A percentile compares a stretch with the other conserved stretches of the same genome.
These are phyloP conservation scores for Aspergillus campestris DNA, from an alignment of 495 filamentous ascomycete genomes.

Conservation along the genomic window DNA sequence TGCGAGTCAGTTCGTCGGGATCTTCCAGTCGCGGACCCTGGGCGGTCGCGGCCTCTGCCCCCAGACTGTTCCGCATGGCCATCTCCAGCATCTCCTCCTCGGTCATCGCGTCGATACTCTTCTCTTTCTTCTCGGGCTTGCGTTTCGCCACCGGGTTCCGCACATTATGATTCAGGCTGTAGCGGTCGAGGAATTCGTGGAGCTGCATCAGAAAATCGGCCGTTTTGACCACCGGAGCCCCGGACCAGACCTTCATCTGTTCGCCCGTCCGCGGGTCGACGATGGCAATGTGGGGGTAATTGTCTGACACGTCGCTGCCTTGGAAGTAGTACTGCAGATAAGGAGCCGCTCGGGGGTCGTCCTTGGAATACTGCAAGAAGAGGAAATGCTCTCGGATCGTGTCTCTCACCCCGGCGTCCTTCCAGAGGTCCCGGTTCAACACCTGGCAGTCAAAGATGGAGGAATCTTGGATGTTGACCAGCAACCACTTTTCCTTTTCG, in stretches of 20 bases:
- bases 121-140: slow-evolving; percentile 62
- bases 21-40: slow-evolving; percentile 46
- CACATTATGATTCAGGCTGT: slow-evolving; percentile 76
- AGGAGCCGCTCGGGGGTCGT: slow-evolving; percentile 61
- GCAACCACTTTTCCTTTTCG: slow-evolving; percentile 80
- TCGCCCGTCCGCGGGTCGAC: slow-evolving; percentile 93
- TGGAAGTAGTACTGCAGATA: slow-evolving; percentile 91
- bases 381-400: slow-evolving; percentile 88
- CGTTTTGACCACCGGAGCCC: slow-evolving; percentile 64
- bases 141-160: slow-evolving; percentile 86
- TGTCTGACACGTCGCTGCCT: slow-evolving; percentile 58
- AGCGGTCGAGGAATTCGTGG: slow-evolving; percentile 91
- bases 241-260: slow-evolving; percentile 94
- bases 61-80: slow-evolving; percentile 81
- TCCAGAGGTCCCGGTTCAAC: slow-evolving; percentile 94
- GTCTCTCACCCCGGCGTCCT: slow-evolving; percentile 64
- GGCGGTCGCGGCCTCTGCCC: slow-evolving; percentile 17
- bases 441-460: slow-evolving; percentile 87
- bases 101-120: slow-evolving; percentile 79
- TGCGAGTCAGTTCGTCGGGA: slow-evolving; percentile 77
- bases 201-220: slow-evolving; percentile 83
- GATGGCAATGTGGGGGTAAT: slow-evolving; percentile 91
- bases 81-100: slow-evolving; percentile 96
- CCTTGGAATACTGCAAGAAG: slow-evolving; percentile 85
- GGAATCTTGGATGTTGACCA: slow-evolving; percentile 91